Conservation (phyloP, 208 protist species). For the Wallacemonas sp. region DNA sequence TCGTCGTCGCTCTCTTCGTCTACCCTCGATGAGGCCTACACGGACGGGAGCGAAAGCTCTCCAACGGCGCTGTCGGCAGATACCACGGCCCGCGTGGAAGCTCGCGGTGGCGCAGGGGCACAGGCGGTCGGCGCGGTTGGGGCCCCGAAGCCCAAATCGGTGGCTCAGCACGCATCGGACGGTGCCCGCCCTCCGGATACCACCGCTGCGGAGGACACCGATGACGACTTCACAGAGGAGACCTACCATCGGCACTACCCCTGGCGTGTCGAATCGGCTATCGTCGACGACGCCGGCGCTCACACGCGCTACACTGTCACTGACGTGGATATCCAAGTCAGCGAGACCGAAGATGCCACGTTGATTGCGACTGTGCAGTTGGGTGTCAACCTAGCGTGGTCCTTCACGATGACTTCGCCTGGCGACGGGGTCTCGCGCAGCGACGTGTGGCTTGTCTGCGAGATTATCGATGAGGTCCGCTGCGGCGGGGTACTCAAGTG, state of each 20-base stretch:
- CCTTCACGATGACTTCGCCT: background rate
- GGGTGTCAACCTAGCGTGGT: background rate
- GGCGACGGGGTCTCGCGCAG: background rate
- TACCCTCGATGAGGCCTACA: background rate
- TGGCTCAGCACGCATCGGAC: no score
- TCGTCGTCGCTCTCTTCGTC: background rate
- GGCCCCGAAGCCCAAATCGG: no score
- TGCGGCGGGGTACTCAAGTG: background rate
- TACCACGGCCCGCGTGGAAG: background rate
- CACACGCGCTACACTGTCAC: background rate
- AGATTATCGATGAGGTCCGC: slow-evolving; percentile 9
- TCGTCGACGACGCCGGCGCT: background rate
- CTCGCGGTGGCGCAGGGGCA: background rate
- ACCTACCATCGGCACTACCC: slow-evolving; percentile 1
- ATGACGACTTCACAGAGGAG: slow-evolving; percentile 4
- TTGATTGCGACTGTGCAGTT: background rate
- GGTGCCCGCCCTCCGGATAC: no score
- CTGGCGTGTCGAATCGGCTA: background rate
- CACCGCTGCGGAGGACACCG: background rate
- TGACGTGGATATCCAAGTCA: slow-evolving; percentile 1
- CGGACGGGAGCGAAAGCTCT: background rate
- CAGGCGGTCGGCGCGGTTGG: no score
- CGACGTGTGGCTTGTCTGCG: slow-evolving; percentile 9
- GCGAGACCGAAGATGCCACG: slow-evolving; percentile 8
- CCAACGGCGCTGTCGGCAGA: background rate